Evolutionary conservation across 768 basidiomycete genomes (phyloP), one percentile per base, ranked within the genome.

Genomic region (Cyclocybe cylindracea): DNA sequence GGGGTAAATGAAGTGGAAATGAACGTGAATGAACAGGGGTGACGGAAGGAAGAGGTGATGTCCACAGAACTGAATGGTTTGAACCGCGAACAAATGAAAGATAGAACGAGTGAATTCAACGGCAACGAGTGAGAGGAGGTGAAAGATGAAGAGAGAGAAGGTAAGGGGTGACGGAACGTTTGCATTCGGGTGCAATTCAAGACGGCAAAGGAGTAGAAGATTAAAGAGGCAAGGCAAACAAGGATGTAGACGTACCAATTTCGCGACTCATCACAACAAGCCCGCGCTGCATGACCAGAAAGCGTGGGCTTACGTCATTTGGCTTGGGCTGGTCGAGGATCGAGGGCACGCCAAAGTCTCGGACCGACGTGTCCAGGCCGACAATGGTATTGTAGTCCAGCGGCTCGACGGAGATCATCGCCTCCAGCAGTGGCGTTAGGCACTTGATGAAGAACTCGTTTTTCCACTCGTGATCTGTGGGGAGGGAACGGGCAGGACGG

Each of bases 401-500:
- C n/a, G 71, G 70, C 37, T 78, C 70, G 5, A 81, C 77, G 19
- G 79, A 72, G 41, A 81, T 77, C 58, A 82, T 79, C 6, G 77
- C 72, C 57, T 85, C 81, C 35, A 87, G 67, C 43, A 87, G 79
- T 2, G 86, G 86, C 7, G 79, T 77, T 52, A 87, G 72, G 65
- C 86, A 86, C 32, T 82, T 61, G 29, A 78, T 72, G 61, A 85
- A 84, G 69, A 89, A 88, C 1, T 71, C 67, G 57, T 84, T 81
- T 59, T 86, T 86, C 86, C 86, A 89, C 61, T 83, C 77, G 51
- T 87, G 85, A 65, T 87, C 86, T 87, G 24, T 24, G 24, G 24
- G 24, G 24, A 59, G 39, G 13, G 41, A 37, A 24, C 11, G 32
- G 35, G 16, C 16, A 16, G 39, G 62, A 46, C 54, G 51, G 13